These are phyloP conservation scores for Fraxinus paxiana DNA, from an alignment of 305 asterid genomes.

Conservation along the genomic window DNA sequence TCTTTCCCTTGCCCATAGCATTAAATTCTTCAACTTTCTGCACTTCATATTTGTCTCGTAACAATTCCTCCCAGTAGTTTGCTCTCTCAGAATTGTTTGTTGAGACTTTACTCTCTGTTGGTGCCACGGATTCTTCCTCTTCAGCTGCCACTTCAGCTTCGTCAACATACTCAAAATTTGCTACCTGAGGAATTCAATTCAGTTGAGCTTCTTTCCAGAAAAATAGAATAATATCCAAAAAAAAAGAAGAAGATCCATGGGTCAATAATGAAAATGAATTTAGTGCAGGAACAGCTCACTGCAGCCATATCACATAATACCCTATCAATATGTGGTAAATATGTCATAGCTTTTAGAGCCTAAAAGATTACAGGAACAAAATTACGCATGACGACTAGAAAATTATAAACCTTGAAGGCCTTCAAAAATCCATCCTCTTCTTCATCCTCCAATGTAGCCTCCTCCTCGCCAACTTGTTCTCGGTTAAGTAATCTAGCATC, in stretches of 20 bases:
- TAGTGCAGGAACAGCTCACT: conserved; percentile 12
- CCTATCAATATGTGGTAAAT: conserved; percentile 1
- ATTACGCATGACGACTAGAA: not conserved
- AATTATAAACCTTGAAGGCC: conserved; percentile 78
- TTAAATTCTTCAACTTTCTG: conserved; percentile 80
- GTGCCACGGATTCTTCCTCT: conserved; percentile 57
- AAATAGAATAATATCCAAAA: not conserved
- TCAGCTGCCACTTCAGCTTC: conserved; percentile 67
- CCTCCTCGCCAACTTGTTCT: conserved; percentile 80
- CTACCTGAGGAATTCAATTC: conserved; percentile 57
- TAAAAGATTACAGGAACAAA: not conserved
- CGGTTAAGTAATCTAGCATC: conserved; percentile 73
- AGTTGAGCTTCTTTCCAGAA: conserved; percentile 24
- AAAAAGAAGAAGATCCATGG: conserved; percentile 5
- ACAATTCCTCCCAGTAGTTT: conserved; percentile 82
- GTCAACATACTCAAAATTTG: conserved; percentile 86
- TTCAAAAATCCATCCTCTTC: conserved; percentile 90
- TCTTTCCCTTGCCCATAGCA: conserved; percentile 95
- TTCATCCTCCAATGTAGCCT: conserved; percentile 73
- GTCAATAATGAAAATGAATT: conserved; percentile 13
- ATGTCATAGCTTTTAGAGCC: not conserved
- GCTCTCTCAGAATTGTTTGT: conserved; percentile 66
- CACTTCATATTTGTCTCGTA: conserved; percentile 79
- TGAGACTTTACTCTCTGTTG: conserved; percentile 54
- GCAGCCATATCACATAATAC: conserved; percentile 9